Percentiles rank a stretch among this genome's conserved stretches.
phyloP scores from a whole-genome alignment of 352 stramenopile genomes.

The Phytophthora niederhauseri region DNA sequence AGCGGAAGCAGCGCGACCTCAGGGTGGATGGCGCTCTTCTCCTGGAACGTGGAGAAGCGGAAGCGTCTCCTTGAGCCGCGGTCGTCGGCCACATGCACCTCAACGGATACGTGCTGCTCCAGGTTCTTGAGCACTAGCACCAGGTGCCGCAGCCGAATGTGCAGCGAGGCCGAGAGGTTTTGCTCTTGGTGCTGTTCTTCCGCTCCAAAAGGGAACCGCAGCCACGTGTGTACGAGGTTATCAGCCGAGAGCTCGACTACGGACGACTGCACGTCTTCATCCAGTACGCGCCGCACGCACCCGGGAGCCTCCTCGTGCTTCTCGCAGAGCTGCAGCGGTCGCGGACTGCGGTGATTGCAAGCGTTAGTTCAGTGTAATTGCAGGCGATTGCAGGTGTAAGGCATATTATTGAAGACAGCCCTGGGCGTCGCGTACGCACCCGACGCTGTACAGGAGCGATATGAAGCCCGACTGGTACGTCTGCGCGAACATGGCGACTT shows the following conservation, averaged over 20 bases:
- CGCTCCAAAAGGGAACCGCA: conserved; percentile 43
- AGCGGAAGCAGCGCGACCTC: conserved; percentile 49
- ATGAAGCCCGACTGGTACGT: conserved; percentile 58
- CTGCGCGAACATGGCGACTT: conserved; percentile 50
- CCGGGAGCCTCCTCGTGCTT: conserved; percentile 45
- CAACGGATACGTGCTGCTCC: conserved; percentile 48
- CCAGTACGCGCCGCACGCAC: conserved; percentile 53
- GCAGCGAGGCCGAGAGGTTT: conserved; percentile 29
- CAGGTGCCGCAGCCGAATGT: conserved; percentile 56
- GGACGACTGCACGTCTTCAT: conserved; percentile 63
- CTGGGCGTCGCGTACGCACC: conserved; percentile 32
- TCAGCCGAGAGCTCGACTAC: conserved; percentile 52
- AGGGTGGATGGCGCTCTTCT: conserved; percentile 43
- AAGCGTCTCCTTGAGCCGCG: conserved; percentile 42
- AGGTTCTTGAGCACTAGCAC: conserved; percentile 57
- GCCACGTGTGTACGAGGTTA: conserved; percentile 51
- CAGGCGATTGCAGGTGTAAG: background rate
- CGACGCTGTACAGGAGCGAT: conserved; percentile 69
- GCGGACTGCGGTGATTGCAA: conserved; percentile 30
- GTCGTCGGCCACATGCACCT: conserved; percentile 49
- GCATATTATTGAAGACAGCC: background rate
- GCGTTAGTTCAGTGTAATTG: background rate
- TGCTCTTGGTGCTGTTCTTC: conserved; percentile 7
- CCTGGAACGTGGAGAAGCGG: conserved; percentile 58
- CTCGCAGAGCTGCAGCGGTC: conserved; percentile 65